phyloP scores from a whole-genome alignment of 2,329 filamentous ascomycete species.

The Aureobasidium sp. region DNA sequence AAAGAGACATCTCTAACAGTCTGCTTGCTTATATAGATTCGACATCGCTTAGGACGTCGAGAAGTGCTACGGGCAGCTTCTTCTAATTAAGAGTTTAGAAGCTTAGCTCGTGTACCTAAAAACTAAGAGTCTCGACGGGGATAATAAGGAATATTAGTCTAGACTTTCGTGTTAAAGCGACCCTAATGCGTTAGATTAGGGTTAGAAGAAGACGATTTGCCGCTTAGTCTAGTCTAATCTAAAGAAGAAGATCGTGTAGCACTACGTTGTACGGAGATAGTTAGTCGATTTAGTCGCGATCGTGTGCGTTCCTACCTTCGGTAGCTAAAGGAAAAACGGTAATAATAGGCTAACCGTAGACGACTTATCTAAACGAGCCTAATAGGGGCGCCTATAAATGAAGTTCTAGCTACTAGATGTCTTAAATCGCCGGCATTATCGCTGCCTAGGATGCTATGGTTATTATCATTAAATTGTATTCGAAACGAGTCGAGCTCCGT shows the following conservation, averaged over 20 bases:
- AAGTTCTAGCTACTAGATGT: neutral
- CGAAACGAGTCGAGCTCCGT: neutral
- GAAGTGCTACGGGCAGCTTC: neutral
- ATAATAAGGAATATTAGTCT: neutral
- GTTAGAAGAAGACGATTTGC: neutral
- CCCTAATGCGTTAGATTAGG: neutral
- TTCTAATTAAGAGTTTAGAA: neutral
- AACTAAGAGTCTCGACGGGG: neutral
- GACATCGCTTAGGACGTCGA: neutral
- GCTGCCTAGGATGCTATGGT: neutral
- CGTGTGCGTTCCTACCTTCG: neutral
- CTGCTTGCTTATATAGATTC: neutral
- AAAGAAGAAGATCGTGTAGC: neutral
- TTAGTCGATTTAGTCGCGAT: neutral
- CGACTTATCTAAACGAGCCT: neutral
- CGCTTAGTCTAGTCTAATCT: neutral
- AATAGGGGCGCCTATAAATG: neutral
- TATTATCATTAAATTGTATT: neutral
- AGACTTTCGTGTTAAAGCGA: neutral
- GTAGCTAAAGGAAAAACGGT: neutral
- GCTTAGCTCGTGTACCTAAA: neutral
- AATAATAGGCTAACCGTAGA: neutral
- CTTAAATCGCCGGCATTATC: neutral
- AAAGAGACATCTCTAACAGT: no score
- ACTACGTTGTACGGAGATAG: neutral